Evolutionary conservation across 179 eudicot genomes (phyloP).

Genomic region (Carnegiea gigantea): DNA sequence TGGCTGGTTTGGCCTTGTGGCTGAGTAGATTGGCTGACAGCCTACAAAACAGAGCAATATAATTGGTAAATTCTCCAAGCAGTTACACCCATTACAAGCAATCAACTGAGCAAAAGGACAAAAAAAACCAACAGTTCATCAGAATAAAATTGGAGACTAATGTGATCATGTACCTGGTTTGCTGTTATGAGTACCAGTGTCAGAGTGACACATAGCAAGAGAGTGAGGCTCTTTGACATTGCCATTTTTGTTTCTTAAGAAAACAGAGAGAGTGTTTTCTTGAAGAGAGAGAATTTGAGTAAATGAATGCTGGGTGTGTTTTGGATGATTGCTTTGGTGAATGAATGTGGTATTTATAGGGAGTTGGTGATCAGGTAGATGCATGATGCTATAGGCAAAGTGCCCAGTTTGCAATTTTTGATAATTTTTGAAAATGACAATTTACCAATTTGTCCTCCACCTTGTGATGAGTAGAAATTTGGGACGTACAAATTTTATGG

Average conservation of each 20-base stretch:
- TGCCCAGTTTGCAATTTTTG: not conserved
- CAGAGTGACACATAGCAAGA: slow-evolving; percentile 29
- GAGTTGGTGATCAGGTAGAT: slow-evolving; percentile 6
- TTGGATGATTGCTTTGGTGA: slow-evolving; percentile 13
- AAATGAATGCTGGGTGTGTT: not conserved
- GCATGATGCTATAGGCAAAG: slow-evolving; percentile 14
- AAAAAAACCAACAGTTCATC: not conserved
- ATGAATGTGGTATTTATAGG: slow-evolving; percentile 32
- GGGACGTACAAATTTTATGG: not conserved
- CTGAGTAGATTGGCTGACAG: slow-evolving; percentile 21
- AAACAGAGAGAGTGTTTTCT: not conserved
- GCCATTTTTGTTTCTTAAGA: slow-evolving; percentile 8
- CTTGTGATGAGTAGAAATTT: not conserved
- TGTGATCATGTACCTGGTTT: slow-evolving; percentile 24
- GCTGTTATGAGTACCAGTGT: slow-evolving; percentile 27
- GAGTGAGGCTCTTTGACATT: slow-evolving; percentile 28
- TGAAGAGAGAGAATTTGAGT: not conserved
- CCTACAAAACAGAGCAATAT: slow-evolving; percentile 20
- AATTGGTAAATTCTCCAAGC: not conserved
- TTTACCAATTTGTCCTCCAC: slow-evolving; percentile 19
- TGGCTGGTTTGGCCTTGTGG: slow-evolving; percentile 17
- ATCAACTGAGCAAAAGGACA: too few relatives aligned
- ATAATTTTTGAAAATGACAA: slow-evolving; percentile 23
- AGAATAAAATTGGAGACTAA: too few relatives aligned
- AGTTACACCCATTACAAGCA: not conserved